Conservation (phyloP, 345 rosid genomes). For the Anastatica hierochuntica region DNA sequence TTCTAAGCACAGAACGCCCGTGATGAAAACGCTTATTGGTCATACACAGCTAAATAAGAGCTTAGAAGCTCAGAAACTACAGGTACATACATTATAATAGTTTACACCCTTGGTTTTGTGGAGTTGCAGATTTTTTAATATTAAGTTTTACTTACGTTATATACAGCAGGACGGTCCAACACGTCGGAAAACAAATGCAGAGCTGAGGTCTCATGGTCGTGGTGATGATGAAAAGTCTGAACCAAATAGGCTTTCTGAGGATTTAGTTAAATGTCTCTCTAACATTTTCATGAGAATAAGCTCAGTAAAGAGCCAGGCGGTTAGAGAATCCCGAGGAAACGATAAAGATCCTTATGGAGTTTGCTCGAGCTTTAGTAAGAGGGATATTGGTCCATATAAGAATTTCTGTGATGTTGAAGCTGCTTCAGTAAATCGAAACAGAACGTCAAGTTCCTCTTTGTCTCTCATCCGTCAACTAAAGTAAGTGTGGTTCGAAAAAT, state of each 20-base stretch:
- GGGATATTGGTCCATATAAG: conserved; percentile 63
- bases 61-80: too few relatives aligned
- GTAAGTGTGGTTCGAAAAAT: conserved; percentile 24
- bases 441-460: conserved; percentile 36
- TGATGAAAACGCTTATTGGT: conserved; percentile 25
- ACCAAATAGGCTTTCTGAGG: conserved; percentile 66
- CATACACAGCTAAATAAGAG: conserved; percentile 20
- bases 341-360: conserved; percentile 49
- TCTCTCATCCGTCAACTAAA: conserved; percentile 57
- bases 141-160: too few relatives aligned
- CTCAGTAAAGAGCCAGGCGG: conserved; percentile 28
- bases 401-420: conserved; percentile 40
- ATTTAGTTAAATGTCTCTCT: conserved; percentile 51
- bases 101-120: too few relatives aligned
- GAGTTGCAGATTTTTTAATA: too few relatives aligned
- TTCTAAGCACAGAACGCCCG: conserved; percentile 28
- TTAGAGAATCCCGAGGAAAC: conserved; percentile 26
- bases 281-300: conserved; percentile 56
- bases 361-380: conserved; percentile 38
- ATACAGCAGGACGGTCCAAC: too few relatives aligned
- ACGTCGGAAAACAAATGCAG: too few relatives aligned
- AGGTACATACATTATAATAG: conserved; percentile 34
- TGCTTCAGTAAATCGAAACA: conserved; percentile 35
- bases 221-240: conserved; percentile 20
- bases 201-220: conserved; percentile 28